Base-by-base conservation (phyloP, 805 yeast genomes). In the Pichia ethanolica region DNA sequence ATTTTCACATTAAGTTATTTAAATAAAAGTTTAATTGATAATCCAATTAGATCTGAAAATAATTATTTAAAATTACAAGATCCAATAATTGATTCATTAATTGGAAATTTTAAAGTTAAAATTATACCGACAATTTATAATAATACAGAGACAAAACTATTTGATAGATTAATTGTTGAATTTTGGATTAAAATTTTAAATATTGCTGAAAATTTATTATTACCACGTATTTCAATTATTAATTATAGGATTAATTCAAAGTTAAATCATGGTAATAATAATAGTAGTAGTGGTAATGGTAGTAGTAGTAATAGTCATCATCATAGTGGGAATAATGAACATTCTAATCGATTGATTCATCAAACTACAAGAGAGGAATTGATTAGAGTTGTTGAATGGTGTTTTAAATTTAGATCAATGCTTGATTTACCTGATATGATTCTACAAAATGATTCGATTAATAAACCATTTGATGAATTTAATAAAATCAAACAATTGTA, bases 151-250 rank as follows among this genome's bases (percentile, higher is more conserved):
- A 63, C 66, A 3, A 59, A 58, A 26, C 54, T 64, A 30, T 65
- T 65, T 47, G 64, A 62, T 51, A 56, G 56, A 10, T 58, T 65
- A 33, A 49, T 61, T 10, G 47, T 53, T 7, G 83, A 82, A 46
- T 79, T 91, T 0, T 91, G 98, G 98, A 68, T 70, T n/a, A 81
- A 80, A 11, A 80, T 89, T 2, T 70, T 91, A 7, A 66, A 71
- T 3, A 73, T 81, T 27, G 85, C 91, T 1, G 96, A 89, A 58
- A 75, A 73, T 37, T 68, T 91, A 14, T 62, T 89, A 5, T 66
- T 91, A 6, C 98, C 98, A 0, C 79, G 86, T 25, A 48, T 55
- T 10, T 51, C 58, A 13, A 35, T 50, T n/a, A 20, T 56, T 5
- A 40, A 53, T 20, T 42, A 44, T 13, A 35, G 40, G 6, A 48